phyloP scores from a whole-genome alignment of 331 rosid genomes.

The Pyracantha coccinea region DNA sequence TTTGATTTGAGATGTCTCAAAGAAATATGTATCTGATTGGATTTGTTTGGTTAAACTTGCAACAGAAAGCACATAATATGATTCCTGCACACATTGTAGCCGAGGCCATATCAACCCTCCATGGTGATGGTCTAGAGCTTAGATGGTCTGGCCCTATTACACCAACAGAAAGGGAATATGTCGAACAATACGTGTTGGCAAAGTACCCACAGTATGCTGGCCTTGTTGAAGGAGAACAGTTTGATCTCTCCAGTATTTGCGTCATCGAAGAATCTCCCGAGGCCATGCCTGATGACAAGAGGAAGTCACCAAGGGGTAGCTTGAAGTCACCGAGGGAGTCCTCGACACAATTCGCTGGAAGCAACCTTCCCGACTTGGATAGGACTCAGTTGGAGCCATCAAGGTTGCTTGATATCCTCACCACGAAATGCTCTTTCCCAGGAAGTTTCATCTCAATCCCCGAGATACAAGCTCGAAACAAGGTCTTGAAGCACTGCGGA shows the following conservation, averaged over 20 bases:
- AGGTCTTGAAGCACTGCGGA: constrained; percentile 74
- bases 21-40: neutral
- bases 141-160: constrained; percentile 51
- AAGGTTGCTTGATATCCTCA: constrained; percentile 66
- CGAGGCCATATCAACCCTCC: constrained; percentile 37
- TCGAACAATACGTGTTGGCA: constrained; percentile 33
- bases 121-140: constrained; percentile 32
- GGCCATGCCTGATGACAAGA: constrained; percentile 30
- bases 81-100: constrained; percentile 44
- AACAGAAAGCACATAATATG: constrained; percentile 38
- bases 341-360: constrained; percentile 38
- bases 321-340: constrained; percentile 33
- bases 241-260: constrained; percentile 57
- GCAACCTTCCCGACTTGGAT: constrained; percentile 68
- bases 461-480: constrained; percentile 64
- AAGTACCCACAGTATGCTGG: constrained; percentile 66
- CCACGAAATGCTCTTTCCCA: constrained; percentile 57
- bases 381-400: constrained; percentile 65
- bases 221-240: constrained; percentile 55
- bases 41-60: neutral
- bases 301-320: constrained; percentile 45
- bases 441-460: constrained; percentile 92
- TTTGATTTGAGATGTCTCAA: neutral
- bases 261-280: constrained; percentile 55
- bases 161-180: constrained; percentile 42